Base-by-base conservation (phyloP, 2,329 filamentous ascomycete genomes). In the Coniochaeta sp. region DNA sequence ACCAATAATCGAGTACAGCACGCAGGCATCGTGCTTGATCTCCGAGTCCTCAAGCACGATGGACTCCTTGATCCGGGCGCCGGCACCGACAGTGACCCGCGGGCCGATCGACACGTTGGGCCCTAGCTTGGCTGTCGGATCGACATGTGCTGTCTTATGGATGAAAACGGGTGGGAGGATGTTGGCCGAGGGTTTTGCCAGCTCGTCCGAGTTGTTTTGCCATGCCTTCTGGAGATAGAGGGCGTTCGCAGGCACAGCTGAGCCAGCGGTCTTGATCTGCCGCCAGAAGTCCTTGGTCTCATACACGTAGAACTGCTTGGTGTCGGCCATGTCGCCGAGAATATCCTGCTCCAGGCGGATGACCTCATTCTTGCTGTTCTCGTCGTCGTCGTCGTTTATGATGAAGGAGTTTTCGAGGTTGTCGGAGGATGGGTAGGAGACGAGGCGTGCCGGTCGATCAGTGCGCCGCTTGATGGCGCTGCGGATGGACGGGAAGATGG, bases 281-380 rank as follows among this genome's bases (percentile, higher is more conserved):
- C 95, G 91, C 95, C 95, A 99, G 77, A 99, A 99, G 75, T 98
- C 95, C 79, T 96, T 96, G 66, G 93, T 98, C 80, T 99, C 95
- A 74, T 96, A 90, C 34, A 98, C 95, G 77, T 92, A 98, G 81
- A 99, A 99, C 75, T 95, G 91, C 78, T 96, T 95, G 84, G 86
- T 96, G 77, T 98, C 95, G 63, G 95, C 93, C 70, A 98, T 87
- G 71, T 98, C 93, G 58, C 92, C 89, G 62, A 99, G 84, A 58
- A 98, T 96, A 73, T 99, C 95, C 78, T 98, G 95, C 79, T 99
- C 95, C 60, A 99, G 84, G 59, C 95, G 90, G 67, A 99, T 89
- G 57, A 96, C 91, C 69, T 96, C 88, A 71, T 86, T 93, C 76
- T 89, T 89, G 75, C 85, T 82, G 62, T 84, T 83, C 64, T 90